Percentiles rank a stretch among this genome's conserved stretches.
Conservation (phyloP, 2,329 filamentous ascomycete species). For the Sphaerulina vaccinii region DNA sequence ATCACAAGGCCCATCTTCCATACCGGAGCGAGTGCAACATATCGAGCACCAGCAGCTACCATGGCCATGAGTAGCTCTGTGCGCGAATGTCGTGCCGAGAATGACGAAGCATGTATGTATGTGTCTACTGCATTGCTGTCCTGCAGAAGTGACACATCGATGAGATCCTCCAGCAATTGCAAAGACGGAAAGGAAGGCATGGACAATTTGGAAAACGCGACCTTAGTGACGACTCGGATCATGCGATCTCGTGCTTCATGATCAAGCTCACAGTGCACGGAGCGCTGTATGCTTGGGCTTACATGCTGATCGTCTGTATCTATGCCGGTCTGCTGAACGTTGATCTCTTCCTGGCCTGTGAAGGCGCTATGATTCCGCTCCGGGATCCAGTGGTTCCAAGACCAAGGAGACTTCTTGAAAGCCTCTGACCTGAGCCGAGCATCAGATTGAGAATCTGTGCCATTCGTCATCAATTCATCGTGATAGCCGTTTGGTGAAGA, state of each 20-base stretch:
- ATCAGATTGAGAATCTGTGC: conserved; percentile 15
- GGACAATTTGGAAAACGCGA: conserved; percentile 35
- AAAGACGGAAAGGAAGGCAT: conserved; percentile 61
- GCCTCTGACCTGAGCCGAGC: conserved; percentile 26
- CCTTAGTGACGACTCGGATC: conserved; percentile 29
- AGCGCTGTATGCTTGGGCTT: conserved; percentile 23
- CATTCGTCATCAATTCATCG: not conserved
- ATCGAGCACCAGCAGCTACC: conserved; percentile 57
- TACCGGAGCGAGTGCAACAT: conserved; percentile 56
- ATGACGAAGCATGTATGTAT: conserved; percentile 60
- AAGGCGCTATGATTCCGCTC: conserved; percentile 24
- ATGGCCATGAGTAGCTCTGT: conserved; percentile 59
- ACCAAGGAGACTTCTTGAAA: conserved; percentile 29
- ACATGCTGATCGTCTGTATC: conserved; percentile 27
- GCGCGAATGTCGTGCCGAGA: conserved; percentile 53
- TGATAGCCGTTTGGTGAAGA: conserved; percentile 16
- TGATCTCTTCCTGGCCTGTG: conserved; percentile 28
- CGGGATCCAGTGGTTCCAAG: conserved; percentile 32
- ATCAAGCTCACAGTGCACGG: conserved; percentile 25
- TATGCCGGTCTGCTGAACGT: conserved; percentile 27
- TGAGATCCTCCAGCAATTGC: conserved; percentile 58
- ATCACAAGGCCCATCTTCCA: conserved; percentile 58
- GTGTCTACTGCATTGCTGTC: conserved; percentile 55
- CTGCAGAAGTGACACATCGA: conserved; percentile 57
- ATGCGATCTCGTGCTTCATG: conserved; percentile 29